Evolutionary conservation across 2,329 filamentous ascomycete genomes (phyloP), one percentile per base, ranked within the genome.

Genomic region (Neoascochyta sp.): DNA sequence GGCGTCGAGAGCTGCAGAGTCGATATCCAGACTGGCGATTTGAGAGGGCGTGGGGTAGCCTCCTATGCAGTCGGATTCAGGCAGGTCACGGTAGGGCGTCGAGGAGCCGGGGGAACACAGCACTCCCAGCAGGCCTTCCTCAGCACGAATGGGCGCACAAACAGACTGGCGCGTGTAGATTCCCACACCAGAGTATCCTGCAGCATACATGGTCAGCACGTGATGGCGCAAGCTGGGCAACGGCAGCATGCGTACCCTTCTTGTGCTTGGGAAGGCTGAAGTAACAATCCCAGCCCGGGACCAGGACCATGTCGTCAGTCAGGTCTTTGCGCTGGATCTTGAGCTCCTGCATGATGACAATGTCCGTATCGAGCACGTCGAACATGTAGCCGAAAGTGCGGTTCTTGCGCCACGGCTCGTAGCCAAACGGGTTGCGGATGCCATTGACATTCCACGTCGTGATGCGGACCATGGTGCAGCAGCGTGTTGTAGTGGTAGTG

Each of bases 261-360:
- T 96, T 96, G 56, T 93, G 75, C 57, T 82, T 87, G 0, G 92
- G 92, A 14, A 98, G 70, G 58, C 88, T 95, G 65, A 95, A 95
- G 65, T 83, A 95, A 44, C 89, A 89, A 59, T 98, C 92, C 90
- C 90, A 98, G 9, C 92, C 92, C 0, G 86, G 80, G 0, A 96
- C 80, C 18, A 96, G 70, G 7, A 96, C 89, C 87, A 96, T 96
- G 50, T 96, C 92, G 71, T 96, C 92, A 22, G 73, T 75, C 2
- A 98, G 70, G 48, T 95, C 89, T 58, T 95, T 95, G 34, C 83
- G 76, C 57, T 96, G 92, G 22, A 96, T 95, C 66, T 96, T 98
- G 23, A 87, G 81, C 64, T 96, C 92, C 62, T 98, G 92, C 70
- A 96, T 88, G 36, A 95, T 75, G 11, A 96, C 80, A 43, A 98